phyloP scores from a whole-genome alignment of 164 flowering plant genomes.

The Cinnamomum micranthum region DNA sequence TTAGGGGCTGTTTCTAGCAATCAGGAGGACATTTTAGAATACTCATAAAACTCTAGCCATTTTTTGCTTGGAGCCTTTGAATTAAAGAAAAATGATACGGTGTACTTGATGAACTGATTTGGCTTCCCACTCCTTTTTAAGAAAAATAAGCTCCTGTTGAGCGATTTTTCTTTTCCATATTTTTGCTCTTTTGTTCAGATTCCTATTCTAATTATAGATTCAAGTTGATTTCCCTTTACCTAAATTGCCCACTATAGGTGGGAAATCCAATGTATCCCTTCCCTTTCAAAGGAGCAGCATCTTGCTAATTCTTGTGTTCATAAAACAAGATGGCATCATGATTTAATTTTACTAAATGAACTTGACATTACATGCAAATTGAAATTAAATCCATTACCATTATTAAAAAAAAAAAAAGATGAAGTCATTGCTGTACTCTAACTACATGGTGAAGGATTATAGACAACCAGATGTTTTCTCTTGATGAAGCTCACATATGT shows the following conservation, averaged over 20 bases:
- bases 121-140: not conserved
- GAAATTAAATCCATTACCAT: not conserved
- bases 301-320: not conserved
- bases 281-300: not conserved
- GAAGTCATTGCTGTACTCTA: not conserved
- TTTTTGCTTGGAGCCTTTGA: not conserved
- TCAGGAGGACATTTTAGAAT: not conserved
- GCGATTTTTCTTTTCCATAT: not conserved
- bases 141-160: not conserved
- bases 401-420: not conserved
- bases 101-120: not conserved
- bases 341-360: not conserved
- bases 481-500: not conserved
- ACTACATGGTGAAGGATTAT: not conserved
- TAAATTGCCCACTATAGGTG: not conserved
- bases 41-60: not conserved
- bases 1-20: not conserved
- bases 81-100: not conserved
- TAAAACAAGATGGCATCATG: not conserved
- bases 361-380: not conserved
- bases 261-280: not conserved
- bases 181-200: too few species aligned
- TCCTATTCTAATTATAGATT: not conserved
- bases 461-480: not conserved
- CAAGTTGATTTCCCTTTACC: not conserved